Conservation (phyloP, 495 filamentous ascomycete genomes). For the Xylaria bambusicola region DNA sequence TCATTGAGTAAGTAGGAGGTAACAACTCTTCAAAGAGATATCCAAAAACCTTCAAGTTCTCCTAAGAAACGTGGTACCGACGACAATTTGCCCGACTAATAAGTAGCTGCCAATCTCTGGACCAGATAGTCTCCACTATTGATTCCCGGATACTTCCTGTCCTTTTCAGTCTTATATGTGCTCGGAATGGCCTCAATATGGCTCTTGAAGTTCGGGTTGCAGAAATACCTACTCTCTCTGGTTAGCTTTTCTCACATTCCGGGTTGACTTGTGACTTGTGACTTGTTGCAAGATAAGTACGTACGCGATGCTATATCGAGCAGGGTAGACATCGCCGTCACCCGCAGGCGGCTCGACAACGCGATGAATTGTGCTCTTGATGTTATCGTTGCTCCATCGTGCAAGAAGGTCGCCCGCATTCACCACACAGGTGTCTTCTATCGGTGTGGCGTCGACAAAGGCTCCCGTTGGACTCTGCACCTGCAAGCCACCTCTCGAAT, state of each 20-base stretch:
- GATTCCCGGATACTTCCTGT: constrained; percentile 78
- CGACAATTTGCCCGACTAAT: constrained; percentile 30
- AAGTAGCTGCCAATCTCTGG: constrained; percentile 76
- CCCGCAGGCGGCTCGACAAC: constrained; percentile 77
- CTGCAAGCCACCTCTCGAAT: constrained; percentile 78
- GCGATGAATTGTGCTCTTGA: constrained; percentile 85
- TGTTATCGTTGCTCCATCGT: constrained; percentile 87
- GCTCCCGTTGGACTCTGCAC: constrained; percentile 74
- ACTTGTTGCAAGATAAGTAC: constrained; percentile 30
- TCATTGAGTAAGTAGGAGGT: no score
- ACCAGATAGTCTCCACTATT: constrained; percentile 82
- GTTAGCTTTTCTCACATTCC: constrained; percentile 2
- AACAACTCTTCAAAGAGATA: no score
- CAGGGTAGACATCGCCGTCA: constrained; percentile 54
- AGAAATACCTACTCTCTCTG: constrained; percentile 71
- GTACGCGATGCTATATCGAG: constrained; percentile 69
- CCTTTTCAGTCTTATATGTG: constrained; percentile 67
- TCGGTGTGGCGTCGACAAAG: constrained; percentile 83
- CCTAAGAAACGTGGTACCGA: background rate
- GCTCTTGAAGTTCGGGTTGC: constrained; percentile 81
- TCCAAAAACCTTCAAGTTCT: background rate
- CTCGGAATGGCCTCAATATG: constrained; percentile 85
- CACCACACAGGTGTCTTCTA: constrained; percentile 80
- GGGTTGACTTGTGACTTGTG: background rate
- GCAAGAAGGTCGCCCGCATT: constrained; percentile 90